These are phyloP conservation scores for Penicillium egyptiacum DNA, from an alignment of 495 filamentous ascomycete genomes.

Conservation along the genomic window DNA sequence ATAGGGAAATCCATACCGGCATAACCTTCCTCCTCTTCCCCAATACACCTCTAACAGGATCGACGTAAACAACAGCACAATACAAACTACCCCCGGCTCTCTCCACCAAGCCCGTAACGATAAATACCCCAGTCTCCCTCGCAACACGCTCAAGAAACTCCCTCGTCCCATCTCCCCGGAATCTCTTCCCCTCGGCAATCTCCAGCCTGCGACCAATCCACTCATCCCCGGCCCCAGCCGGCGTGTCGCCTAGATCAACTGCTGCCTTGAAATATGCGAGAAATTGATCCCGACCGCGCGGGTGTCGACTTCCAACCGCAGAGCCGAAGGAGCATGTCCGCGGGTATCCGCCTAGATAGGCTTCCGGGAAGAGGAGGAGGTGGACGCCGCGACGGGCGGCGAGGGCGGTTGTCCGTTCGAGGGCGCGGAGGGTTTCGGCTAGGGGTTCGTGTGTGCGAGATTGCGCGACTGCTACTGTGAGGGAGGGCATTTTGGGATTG, in stretches of 20 bases:
- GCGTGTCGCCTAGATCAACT: constrained; percentile 85
- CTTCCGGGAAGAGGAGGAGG: constrained; percentile 88
- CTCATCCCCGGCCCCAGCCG: constrained; percentile 66
- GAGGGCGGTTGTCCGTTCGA: constrained; percentile 54
- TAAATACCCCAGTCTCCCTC: constrained; percentile 71
- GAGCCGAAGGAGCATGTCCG: constrained; percentile 78
- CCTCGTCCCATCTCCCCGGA: constrained; percentile 81
- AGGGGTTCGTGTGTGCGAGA: constrained; percentile 67
- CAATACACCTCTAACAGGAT: constrained; percentile 65
- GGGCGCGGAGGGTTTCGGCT: constrained; percentile 61
- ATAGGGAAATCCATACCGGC: constrained; percentile 54
- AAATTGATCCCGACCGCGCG: constrained; percentile 78
- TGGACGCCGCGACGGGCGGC: constrained; percentile 55
- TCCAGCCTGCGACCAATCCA: constrained; percentile 68
- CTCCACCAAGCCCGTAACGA: constrained; percentile 80
- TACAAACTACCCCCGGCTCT: constrained; percentile 78
- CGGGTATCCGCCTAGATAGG: constrained; percentile 91
- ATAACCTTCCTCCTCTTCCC: constrained; percentile 95
- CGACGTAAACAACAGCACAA: constrained; percentile 81
- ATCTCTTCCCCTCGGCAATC: constrained; percentile 43
- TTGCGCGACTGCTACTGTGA: constrained; percentile 49
- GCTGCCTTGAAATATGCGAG: constrained; percentile 74
- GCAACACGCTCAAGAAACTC: constrained; percentile 76
- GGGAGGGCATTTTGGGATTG: constrained; percentile 4
- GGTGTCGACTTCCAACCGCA: constrained; percentile 65